Percentiles rank a stretch among this genome's conserved stretches.
phyloP scores from a whole-genome alignment of 495 filamentous ascomycete genomes.

The Elasticomyces elasticus region DNA sequence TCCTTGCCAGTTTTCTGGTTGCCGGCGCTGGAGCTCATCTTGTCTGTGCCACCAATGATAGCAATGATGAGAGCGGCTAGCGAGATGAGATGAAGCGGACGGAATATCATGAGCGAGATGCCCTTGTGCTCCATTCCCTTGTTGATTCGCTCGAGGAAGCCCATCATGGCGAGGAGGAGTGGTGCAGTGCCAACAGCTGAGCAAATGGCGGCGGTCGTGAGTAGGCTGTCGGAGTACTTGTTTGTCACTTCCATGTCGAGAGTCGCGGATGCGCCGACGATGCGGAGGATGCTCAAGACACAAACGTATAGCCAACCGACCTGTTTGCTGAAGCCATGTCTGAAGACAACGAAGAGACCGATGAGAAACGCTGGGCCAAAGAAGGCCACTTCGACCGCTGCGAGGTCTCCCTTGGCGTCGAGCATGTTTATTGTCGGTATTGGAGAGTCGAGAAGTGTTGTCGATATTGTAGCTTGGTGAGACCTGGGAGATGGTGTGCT shows the following conservation, averaged over 20 bases:
- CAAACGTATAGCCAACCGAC: slow-evolving; percentile 19
- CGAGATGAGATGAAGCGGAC: slow-evolving; percentile 6
- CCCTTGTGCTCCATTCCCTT: slow-evolving; percentile 9
- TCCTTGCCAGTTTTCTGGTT: background rate
- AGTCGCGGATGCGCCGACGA: slow-evolving; percentile 10
- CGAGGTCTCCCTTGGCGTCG: slow-evolving; percentile 12
- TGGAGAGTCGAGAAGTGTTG: background rate
- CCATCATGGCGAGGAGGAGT: slow-evolving; percentile 17
- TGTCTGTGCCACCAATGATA: slow-evolving; percentile 13
- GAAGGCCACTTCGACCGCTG: slow-evolving; percentile 20
- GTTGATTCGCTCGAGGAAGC: slow-evolving; percentile 16
- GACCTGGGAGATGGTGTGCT: background rate
- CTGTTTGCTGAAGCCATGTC: slow-evolving; percentile 17
- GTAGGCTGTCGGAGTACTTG: background rate
- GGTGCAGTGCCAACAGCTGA: slow-evolving; percentile 17
- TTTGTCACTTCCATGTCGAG: slow-evolving; percentile 8
- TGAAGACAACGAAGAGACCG: slow-evolving; percentile 12
- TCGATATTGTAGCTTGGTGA: background rate
- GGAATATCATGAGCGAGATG: slow-evolving; percentile 4
- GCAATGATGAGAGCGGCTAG: slow-evolving; percentile 17
- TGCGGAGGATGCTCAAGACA: slow-evolving; percentile 15
- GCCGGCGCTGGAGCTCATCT: background rate
- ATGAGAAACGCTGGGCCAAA: slow-evolving; percentile 11
- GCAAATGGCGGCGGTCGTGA: slow-evolving; percentile 11
- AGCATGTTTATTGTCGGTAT: slow-evolving; percentile 2